Evolutionary conservation across 2,329 filamentous ascomycete genomes (phyloP), one percentile per base, ranked within the genome.

Genomic region (Davidsoniella australis): DNA sequence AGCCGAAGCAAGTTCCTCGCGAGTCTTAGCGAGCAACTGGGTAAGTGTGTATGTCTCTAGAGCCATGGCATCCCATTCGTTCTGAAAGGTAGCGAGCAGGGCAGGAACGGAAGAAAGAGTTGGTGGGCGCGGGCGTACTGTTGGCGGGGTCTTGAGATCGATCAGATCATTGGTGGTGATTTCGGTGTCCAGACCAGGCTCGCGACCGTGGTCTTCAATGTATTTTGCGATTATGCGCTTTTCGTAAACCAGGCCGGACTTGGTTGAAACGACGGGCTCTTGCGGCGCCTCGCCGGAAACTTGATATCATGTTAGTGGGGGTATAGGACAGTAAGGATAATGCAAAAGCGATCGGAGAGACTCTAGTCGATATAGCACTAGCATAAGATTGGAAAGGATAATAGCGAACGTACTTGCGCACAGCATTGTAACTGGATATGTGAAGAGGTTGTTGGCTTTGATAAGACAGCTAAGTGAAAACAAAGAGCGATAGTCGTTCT

Each of bases 261-360:
- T 94, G 66, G 84, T 82, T 61, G 91, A 98, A 61, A 87, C 85
- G 57, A 96, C 89, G 50, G 91, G 88, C 67, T 87, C 82, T 69
- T 94, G 84, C 56, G 91, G 89, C 68, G 86, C 81, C 75, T 95
- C 89, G 68, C 91, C 91, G 55, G 91, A 98, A 66, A 98, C 89
- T 94, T 10, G 12, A 33, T 9, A 33, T 33, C 12, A 10, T 12
- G 29, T 33, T 33, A 33, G 29, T 9, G 7, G 6, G 29, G 38
- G 39, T n/a, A 37, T 37, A 9, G 17, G 38, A 33, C 38, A 45
- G 18, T 2, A 43, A 6, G 33, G 5, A 4, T 2, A 14, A 18
- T 9, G n/a, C 8, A 23, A 4, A 9, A 33, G 24, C 18, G n/a
- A 41, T 9, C 14, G 12, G 38, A 16, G 26, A 16, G 26, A 12